phyloP scores from a whole-genome alignment of 2,329 filamentous ascomycete genomes.

The Arthrobotrys sinensis region DNA sequence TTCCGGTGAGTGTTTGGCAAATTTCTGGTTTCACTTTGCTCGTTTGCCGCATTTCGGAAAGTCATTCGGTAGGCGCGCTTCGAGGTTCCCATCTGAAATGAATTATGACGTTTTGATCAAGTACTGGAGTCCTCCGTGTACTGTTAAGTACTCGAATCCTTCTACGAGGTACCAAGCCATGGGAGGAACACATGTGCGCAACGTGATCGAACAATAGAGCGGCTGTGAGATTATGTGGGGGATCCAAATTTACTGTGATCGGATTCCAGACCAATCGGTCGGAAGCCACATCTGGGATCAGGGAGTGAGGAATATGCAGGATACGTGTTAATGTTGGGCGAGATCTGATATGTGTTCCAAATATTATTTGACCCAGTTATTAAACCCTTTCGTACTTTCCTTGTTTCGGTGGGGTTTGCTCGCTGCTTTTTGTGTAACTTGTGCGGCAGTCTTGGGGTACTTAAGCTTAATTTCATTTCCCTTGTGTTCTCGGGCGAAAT shows the following conservation, averaged over 20 bases:
- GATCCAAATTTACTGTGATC: constrained; percentile 18
- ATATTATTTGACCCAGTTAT: constrained; percentile 4
- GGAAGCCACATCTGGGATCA: constrained; percentile 41
- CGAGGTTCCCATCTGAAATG: constrained; percentile 13
- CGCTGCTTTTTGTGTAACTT: constrained; percentile 47
- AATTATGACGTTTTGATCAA: background rate
- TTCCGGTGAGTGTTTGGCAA: background rate
- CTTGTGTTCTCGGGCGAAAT: constrained; percentile 24
- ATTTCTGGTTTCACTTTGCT: background rate
- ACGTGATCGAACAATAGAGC: constrained; percentile 6
- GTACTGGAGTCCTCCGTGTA: constrained; percentile 10
- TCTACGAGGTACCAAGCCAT: constrained; percentile 4
- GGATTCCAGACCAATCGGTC: constrained; percentile 45
- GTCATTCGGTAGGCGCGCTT: constrained; percentile 1
- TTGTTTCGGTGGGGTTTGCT: constrained; percentile 13
- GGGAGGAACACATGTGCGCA: constrained; percentile 8
- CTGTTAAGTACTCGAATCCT: background rate
- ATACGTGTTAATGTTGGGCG: constrained; percentile 50
- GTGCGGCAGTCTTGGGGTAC: constrained; percentile 38
- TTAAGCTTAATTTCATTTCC: constrained; percentile 49
- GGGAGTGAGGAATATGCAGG: constrained; percentile 39
- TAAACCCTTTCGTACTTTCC: constrained; percentile 11
- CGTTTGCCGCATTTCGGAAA: constrained; percentile 6
- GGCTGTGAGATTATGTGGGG: constrained; percentile 15
- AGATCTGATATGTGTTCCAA: constrained; percentile 38